A percentile compares a stretch with the other conserved stretches of the same genome.
These are phyloP conservation scores for Flaveria robusta DNA, from an alignment of 129 eudicot genomes.

Conservation along the genomic window DNA sequence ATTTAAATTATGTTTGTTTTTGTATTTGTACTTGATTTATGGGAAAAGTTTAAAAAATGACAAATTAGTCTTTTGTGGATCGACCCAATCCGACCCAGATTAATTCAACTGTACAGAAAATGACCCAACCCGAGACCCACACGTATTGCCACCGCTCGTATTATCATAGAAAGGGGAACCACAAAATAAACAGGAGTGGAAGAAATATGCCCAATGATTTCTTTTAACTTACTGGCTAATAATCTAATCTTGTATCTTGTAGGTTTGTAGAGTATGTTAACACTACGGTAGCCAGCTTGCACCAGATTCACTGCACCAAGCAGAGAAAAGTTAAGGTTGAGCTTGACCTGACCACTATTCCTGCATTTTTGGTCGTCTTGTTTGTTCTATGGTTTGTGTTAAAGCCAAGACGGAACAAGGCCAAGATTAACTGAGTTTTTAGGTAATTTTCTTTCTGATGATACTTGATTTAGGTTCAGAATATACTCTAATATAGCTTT, in stretches of 20 bases:
- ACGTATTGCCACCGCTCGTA: neutral
- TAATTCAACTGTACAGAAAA: neutral
- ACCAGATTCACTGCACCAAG: slow-evolving; percentile 81
- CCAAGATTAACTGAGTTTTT: slow-evolving; percentile 71
- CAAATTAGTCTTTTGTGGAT: neutral
- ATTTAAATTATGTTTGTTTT: no score
- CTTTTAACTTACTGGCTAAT: neutral
- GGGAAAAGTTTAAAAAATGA: neutral
- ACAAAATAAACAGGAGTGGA: neutral
- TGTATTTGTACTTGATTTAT: no score
- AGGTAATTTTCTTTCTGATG: neutral
- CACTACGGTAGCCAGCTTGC: slow-evolving; percentile 61
- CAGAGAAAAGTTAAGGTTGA: slow-evolving; percentile 82
- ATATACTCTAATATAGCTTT: slow-evolving; percentile 10
- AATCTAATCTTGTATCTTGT: slow-evolving; percentile 12
- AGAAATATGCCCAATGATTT: neutral
- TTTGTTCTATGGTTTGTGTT: slow-evolving; percentile 71
- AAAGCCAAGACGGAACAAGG: slow-evolving; percentile 84
- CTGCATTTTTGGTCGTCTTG: slow-evolving; percentile 72
- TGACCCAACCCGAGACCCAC: neutral
- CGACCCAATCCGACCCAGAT: neutral
- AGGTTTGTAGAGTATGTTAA: slow-evolving; percentile 79
- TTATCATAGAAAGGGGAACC: neutral
- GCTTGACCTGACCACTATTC: slow-evolving; percentile 82
- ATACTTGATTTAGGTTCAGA: slow-evolving; percentile 32